Evolutionary conservation across 2,329 filamentous ascomycete genomes (phyloP).

Genomic region (Pleoardoris graminearum): DNA sequence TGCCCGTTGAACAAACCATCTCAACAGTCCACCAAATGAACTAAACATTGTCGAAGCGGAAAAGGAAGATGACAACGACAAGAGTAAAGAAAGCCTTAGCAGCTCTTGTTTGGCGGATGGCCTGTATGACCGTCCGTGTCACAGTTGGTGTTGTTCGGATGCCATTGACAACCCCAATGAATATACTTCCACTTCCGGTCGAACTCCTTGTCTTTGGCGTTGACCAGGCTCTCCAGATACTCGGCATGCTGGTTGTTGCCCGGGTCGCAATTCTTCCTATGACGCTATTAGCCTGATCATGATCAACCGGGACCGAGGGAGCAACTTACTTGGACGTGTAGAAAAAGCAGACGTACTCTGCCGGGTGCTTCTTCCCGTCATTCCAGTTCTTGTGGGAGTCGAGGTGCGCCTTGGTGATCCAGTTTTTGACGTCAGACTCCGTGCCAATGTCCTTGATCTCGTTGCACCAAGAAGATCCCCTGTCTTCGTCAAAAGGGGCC

Average conservation of each 20-base stretch:
- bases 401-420: background rate
- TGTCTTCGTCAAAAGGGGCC: background rate
- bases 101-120: background rate
- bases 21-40: too few species aligned
- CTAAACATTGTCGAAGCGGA: background rate
- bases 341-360: slow-evolving; percentile 6
- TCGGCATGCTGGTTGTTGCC: background rate
- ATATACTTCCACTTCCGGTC: background rate
- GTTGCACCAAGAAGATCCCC: background rate
- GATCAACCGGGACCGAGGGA: too few species aligned
- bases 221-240: background rate
- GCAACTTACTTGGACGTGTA: slow-evolving; percentile 1
- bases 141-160: background rate
- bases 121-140: background rate
- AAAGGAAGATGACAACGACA: too few species aligned
- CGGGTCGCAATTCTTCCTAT: background rate
- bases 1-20: too few species aligned
- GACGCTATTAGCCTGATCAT: background rate
- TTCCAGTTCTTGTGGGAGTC: background rate
- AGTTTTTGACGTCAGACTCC: background rate
- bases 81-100: background rate
- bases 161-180: slow-evolving; percentile 2
- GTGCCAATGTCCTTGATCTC: background rate
- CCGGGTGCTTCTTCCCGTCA: background rate
- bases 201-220: background rate